These are phyloP conservation scores for Coemansia sp. DNA, from an alignment of 192 early-diverging fungal species.

Conservation along the genomic window DNA sequence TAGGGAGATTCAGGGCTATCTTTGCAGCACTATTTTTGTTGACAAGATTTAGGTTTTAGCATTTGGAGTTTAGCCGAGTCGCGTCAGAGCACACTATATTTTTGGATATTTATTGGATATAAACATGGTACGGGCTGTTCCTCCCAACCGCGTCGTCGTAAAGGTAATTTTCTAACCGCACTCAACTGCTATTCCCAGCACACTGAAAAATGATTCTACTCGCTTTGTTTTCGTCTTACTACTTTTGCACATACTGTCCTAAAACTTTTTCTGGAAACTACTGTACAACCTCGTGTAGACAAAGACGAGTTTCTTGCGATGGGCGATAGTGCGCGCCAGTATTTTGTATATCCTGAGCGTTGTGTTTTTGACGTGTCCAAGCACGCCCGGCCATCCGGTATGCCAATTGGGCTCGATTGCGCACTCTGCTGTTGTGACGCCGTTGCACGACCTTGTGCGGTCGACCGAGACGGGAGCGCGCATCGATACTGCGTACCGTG, in stretches of 20 bases:
- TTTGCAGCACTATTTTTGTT: too few relatives aligned
- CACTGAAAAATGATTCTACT: not conserved
- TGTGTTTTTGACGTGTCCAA: slow-evolving; percentile 41
- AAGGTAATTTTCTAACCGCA: slow-evolving; percentile 11
- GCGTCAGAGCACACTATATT: too few relatives aligned
- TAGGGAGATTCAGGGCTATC: too few relatives aligned
- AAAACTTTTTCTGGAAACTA: not conserved
- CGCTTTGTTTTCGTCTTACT: not conserved
- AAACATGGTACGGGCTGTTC: slow-evolving; percentile 1
- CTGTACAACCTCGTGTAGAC: slow-evolving; percentile 7
- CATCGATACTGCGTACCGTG: slow-evolving; percentile 39
- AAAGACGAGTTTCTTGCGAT: slow-evolving; percentile 14
- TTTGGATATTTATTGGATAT: not conserved
- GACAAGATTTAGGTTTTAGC: too few relatives aligned
- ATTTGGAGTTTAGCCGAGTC: too few relatives aligned
- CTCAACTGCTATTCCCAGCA: not conserved
- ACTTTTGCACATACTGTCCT: not conserved
- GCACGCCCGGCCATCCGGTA: slow-evolving; percentile 22
- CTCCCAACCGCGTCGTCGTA: not conserved
- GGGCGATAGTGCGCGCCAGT: slow-evolving; percentile 21
- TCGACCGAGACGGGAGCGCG: slow-evolving; percentile 46
- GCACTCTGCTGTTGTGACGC: slow-evolving; percentile 16
- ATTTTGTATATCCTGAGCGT: slow-evolving; percentile 35
- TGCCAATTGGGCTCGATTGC: slow-evolving; percentile 27
- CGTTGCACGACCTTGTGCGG: slow-evolving; percentile 20